Evolutionary conservation across 2,329 filamentous ascomycete genomes (phyloP).

Genomic region (Penicillium sp.): DNA sequence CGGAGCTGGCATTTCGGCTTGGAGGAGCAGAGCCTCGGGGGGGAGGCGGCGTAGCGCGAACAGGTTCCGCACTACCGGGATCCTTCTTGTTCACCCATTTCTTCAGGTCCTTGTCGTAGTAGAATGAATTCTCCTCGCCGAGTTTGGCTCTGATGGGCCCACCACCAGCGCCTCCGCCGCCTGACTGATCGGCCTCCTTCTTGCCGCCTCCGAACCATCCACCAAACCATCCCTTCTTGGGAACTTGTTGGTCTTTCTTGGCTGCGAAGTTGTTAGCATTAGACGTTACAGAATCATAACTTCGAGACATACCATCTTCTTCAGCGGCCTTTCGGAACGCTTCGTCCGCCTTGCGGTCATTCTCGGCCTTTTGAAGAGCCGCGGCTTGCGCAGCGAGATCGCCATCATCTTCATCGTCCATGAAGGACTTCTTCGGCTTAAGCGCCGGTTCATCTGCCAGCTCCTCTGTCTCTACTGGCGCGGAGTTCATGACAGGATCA

Average conservation of each 20-base stretch:
- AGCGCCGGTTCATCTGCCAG: slow-evolving; percentile 58
- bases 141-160: slow-evolving; percentile 88
- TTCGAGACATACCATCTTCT: slow-evolving; percentile 57
- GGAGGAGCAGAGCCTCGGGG: slow-evolving; percentile 63
- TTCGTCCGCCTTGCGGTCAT: slow-evolving; percentile 76
- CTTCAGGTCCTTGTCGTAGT: slow-evolving; percentile 94
- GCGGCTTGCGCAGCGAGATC: slow-evolving; percentile 62
- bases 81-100: slow-evolving; percentile 98
- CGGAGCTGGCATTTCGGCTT: slow-evolving; percentile 58
- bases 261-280: slow-evolving; percentile 27
- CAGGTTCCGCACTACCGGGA: slow-evolving; percentile 64
- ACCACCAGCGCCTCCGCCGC: no score
- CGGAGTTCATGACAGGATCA: slow-evolving; percentile 38
- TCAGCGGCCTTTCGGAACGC: slow-evolving; percentile 83
- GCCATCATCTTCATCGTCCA: slow-evolving; percentile 78
- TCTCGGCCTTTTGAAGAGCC: slow-evolving; percentile 61
- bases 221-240: slow-evolving; percentile 71
- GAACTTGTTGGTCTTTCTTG: slow-evolving; percentile 36
- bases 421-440: slow-evolving; percentile 73
- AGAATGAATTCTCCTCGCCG: slow-evolving; percentile 89
- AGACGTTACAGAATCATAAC: neutral
- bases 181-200: slow-evolving; percentile 54
- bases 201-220: slow-evolving; percentile 79
- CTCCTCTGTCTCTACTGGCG: slow-evolving; percentile 55
- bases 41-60: slow-evolving; percentile 74